Evolutionary conservation across 495 filamentous ascomycete species (phyloP).

Genomic region (Penicillium coffeae): DNA sequence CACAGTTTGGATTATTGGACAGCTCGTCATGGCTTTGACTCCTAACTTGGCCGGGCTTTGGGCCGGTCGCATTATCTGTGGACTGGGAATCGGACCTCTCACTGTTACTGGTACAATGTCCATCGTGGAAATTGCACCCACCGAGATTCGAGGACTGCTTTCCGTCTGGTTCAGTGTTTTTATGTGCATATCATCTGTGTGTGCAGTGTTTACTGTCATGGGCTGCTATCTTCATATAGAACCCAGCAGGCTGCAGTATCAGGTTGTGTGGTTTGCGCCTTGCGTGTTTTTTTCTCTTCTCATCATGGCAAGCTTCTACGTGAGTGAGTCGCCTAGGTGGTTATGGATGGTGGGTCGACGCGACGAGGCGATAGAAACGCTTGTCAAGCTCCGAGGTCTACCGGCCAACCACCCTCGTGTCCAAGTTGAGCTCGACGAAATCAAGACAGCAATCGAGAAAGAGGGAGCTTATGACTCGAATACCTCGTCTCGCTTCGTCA

Average conservation of each 20-base stretch:
- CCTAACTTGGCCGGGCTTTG: constrained; percentile 4
- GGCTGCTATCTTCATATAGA: constrained; percentile 7
- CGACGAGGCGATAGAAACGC: constrained; percentile 23
- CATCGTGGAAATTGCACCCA: constrained; percentile 16
- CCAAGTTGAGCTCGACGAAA: constrained; percentile 20
- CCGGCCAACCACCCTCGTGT: constrained; percentile 20
- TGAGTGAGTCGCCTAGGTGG: constrained; percentile 38
- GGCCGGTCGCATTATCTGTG: constrained; percentile 13
- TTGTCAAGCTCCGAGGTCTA: constrained; percentile 24
- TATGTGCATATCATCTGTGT: constrained; percentile 5
- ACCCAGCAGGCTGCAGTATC: constrained; percentile 13
- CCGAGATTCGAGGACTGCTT: constrained; percentile 17
- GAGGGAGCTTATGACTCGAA: constrained; percentile 9
- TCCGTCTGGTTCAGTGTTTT: constrained; percentile 12
- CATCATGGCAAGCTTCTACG: constrained; percentile 14
- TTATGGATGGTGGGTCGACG: constrained; percentile 19
- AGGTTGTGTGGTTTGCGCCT: constrained; percentile 12
- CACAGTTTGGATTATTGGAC: constrained; percentile 9
- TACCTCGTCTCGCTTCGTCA: constrained; percentile 9
- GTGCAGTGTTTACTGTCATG: constrained; percentile 8
- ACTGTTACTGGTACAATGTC: constrained; percentile 10
- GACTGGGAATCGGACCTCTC: constrained; percentile 15
- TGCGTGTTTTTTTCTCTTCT: constrained; percentile 11
- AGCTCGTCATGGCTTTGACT: constrained; percentile 2
- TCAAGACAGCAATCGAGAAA: constrained; percentile 18